Conservation (phyloP, 805 yeast genomes). For the Brettanomyces sp. region DNA sequence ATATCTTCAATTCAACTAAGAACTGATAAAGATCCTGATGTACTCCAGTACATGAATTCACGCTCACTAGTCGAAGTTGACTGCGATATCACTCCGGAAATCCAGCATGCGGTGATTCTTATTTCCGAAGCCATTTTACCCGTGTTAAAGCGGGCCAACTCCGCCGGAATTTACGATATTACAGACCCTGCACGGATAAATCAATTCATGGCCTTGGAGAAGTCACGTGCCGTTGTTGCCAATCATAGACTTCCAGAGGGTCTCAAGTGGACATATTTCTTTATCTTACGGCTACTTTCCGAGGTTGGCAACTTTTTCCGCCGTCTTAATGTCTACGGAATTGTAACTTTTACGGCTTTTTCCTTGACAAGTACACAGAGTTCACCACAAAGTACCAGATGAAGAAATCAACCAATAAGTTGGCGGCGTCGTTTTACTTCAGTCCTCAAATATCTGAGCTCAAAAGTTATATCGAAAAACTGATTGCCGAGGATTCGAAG, state of each 20-base stretch:
- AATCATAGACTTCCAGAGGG: slow-evolving; percentile 57
- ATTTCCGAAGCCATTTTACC: slow-evolving; percentile 63
- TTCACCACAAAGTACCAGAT: slow-evolving; percentile 47
- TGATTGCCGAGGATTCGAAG: slow-evolving; percentile 25
- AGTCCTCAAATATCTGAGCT: slow-evolving; percentile 38
- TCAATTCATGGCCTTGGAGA: slow-evolving; percentile 62
- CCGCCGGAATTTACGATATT: slow-evolving; percentile 51
- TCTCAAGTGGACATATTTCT: slow-evolving; percentile 62
- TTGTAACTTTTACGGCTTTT: slow-evolving; percentile 67
- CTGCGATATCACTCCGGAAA: slow-evolving; percentile 45
- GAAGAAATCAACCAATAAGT: slow-evolving; percentile 53
- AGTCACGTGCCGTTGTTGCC: slow-evolving; percentile 45
- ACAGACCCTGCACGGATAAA: slow-evolving; percentile 61
- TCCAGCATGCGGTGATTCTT: slow-evolving; percentile 43
- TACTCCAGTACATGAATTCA: slow-evolving; percentile 64
- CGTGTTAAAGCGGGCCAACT: slow-evolving; percentile 51
- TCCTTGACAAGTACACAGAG: slow-evolving; percentile 47
- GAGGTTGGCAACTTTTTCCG: slow-evolving; percentile 65
- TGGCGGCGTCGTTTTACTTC: slow-evolving; percentile 52
- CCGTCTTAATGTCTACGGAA: slow-evolving; percentile 72
- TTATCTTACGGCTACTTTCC: slow-evolving; percentile 51
- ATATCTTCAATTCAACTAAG: slow-evolving; percentile 78
- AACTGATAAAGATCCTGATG: slow-evolving; percentile 77
- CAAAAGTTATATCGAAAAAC: slow-evolving; percentile 33
- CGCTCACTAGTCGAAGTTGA: slow-evolving; percentile 53